Evolutionary conservation across 257 asterid species (phyloP).

Genomic region (Cinchona pubescens): DNA sequence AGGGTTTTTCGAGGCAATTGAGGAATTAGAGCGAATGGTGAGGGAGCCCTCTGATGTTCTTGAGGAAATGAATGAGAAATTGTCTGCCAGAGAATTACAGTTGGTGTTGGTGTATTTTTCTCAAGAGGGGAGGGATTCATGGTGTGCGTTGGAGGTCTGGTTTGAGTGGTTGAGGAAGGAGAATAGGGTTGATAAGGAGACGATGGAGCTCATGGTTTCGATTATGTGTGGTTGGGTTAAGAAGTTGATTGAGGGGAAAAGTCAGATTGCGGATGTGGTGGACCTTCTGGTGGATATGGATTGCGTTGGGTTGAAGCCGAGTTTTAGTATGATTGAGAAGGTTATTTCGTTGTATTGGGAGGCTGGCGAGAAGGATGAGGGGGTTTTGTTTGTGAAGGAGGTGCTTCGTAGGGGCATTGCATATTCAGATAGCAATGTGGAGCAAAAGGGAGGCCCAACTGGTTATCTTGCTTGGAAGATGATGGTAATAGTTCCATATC

Average conservation of each 20-base stretch:
- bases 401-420: constrained; percentile 67
- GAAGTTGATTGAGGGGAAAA: constrained; percentile 74
- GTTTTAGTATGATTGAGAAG: constrained; percentile 89
- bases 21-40: constrained; percentile 85
- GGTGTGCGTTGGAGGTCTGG: constrained; percentile 97
- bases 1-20: constrained; percentile 87
- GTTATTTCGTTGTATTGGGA: constrained; percentile 91
- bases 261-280: constrained; percentile 67
- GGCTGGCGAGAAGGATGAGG: constrained; percentile 54
- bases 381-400: constrained; percentile 69
- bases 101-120: constrained; percentile 82
- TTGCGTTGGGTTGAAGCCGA: constrained; percentile 79
- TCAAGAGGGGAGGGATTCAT: constrained; percentile 95
- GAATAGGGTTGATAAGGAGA: constrained; percentile 90
- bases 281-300: constrained; percentile 93
- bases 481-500: constrained; percentile 59
- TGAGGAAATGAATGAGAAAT: constrained; percentile 73
- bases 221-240: constrained; percentile 89
- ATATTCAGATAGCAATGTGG: constrained; percentile 45
- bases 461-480: constrained; percentile 98
- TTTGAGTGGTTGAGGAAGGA: constrained; percentile 96
- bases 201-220: constrained; percentile 93
- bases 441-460: constrained; percentile 74
- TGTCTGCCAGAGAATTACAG: constrained; percentile 84
- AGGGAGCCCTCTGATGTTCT: constrained; percentile 96